phyloP scores from a whole-genome alignment of 1,284 basidiomycete species.

The Rhodotorula sp. region DNA sequence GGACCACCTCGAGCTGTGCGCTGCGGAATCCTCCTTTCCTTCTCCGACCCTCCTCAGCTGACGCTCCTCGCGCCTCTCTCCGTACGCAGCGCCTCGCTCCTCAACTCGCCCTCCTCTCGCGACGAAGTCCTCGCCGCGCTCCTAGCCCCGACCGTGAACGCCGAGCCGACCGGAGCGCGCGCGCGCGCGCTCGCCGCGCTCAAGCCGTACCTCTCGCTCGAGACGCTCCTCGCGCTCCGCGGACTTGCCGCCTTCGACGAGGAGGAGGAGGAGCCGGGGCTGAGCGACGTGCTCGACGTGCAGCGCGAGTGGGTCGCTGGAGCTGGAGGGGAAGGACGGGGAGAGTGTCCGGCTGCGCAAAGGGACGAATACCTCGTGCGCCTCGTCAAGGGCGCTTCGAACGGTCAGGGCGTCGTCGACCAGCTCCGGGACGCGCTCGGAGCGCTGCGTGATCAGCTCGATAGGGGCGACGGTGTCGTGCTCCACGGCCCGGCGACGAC shows the following conservation, averaged over 20 bases:
- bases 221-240: slow-evolving; percentile 15
- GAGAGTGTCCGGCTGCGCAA: slow-evolving; percentile 1
- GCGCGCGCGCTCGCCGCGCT: slow-evolving; percentile 5
- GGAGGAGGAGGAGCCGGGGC: not conserved
- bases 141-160: not conserved
- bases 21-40: no score
- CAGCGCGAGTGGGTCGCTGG: slow-evolving; percentile 15
- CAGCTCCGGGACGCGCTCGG: not conserved
- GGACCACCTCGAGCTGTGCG: slow-evolving; percentile 17
- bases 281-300: slow-evolving; percentile 5
- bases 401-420: not conserved
- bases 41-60: not conserved
- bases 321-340: no score
- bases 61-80: no score
- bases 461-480: not conserved
- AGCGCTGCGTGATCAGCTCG: not conserved
- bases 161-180: not conserved
- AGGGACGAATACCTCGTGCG: slow-evolving; percentile 20
- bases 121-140: not conserved
- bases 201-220: slow-evolving; percentile 13
- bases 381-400: not conserved
- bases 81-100: slow-evolving; percentile 1
- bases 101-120: slow-evolving; percentile 8
- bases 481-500: not conserved
- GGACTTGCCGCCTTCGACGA: not conserved